Percentiles rank a stretch among this genome's conserved stretches.
Conservation (phyloP, 306 rosid species). For the Pyrus bretschneideri region DNA sequence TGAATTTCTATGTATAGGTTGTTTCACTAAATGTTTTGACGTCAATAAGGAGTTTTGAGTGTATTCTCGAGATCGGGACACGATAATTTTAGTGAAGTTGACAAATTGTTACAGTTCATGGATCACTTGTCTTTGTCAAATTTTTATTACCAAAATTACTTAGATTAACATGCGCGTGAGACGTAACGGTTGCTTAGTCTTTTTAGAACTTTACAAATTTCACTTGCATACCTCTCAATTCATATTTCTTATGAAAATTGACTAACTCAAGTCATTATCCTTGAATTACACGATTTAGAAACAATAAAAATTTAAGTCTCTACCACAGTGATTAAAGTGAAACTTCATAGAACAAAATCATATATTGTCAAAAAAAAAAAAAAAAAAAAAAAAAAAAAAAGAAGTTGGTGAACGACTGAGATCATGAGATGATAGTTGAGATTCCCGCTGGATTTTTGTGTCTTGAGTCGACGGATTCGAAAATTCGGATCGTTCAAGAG, state of each 20-base stretch:
- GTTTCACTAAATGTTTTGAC: neutral
- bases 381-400: neutral
- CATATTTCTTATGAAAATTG: neutral
- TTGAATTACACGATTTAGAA: neutral
- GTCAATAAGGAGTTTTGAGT: neutral
- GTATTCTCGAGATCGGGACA: neutral
- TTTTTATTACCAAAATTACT: no score
- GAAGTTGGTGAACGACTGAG: neutral
- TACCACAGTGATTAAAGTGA: neutral
- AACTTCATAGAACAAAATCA: neutral
- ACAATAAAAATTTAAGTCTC: neutral
- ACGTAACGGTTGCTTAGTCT: no score
- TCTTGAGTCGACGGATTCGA: no score
- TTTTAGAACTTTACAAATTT: neutral
- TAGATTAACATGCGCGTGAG: no score
- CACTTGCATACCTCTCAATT: neutral
- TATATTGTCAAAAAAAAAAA: neutral
- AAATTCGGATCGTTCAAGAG: no score
- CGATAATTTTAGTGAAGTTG: neutral
- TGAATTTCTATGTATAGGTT: neutral
- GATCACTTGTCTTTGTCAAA: no score
- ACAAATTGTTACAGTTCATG: neutral
- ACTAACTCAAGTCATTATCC: neutral
- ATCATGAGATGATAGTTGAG: no score
- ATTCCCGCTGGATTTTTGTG: fast-evolving